Evolutionary conservation across 306 rosid species (phyloP).

Genomic region (Castanopsis chinensis): DNA sequence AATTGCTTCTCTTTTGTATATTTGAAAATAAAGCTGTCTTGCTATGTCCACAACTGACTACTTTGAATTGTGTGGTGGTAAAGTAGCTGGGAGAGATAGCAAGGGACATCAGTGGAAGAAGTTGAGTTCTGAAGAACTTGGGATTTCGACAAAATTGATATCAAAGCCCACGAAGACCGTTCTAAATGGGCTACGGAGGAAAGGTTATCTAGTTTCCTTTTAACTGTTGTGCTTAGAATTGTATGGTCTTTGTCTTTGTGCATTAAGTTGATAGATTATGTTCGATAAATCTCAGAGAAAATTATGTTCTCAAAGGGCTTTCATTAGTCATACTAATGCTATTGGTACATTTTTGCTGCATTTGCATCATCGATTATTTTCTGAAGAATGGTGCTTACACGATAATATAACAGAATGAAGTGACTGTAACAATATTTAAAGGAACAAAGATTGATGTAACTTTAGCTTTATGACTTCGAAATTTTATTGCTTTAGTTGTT

Average conservation of each 20-base stretch:
- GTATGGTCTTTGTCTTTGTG: background rate
- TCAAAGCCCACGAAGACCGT: slow-evolving; percentile 57
- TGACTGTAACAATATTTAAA: background rate
- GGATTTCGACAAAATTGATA: slow-evolving; percentile 62
- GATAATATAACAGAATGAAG: background rate
- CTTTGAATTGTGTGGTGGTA: background rate
- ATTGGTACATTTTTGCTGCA: background rate
- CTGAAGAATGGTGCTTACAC: background rate
- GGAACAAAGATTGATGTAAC: background rate
- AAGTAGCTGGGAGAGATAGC: slow-evolving; percentile 30
- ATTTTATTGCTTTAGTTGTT: no score
- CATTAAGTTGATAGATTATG: background rate
- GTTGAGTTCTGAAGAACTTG: slow-evolving; percentile 69
- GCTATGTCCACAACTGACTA: background rate
- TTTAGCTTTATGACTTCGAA: background rate
- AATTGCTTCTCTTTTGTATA: background rate
- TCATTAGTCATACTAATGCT: no score
- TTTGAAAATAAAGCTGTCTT: background rate
- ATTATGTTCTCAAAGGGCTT: background rate
- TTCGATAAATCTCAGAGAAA: background rate
- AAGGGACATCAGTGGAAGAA: slow-evolving; percentile 59
- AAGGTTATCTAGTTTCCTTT: slow-evolving; percentile 32
- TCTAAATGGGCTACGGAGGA: slow-evolving; percentile 57
- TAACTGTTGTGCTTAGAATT: background rate
- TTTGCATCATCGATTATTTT: background rate